Conservation (phyloP, 2,329 filamentous ascomycete species). For the Cytospora piceicola region DNA sequence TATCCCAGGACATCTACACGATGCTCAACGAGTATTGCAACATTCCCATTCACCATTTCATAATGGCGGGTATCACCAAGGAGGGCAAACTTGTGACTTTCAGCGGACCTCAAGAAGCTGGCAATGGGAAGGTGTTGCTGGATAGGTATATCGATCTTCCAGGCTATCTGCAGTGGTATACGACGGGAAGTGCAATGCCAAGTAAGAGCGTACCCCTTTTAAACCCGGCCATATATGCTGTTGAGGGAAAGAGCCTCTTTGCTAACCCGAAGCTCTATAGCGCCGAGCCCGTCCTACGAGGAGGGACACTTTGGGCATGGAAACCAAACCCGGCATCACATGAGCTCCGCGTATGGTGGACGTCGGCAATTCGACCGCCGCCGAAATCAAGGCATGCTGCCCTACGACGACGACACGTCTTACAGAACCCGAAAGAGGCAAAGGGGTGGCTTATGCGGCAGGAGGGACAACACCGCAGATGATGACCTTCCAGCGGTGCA, state of each 20-base stretch:
- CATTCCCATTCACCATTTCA: constrained; percentile 56
- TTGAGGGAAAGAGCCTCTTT: not conserved
- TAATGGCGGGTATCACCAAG: constrained; percentile 55
- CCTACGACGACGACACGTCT: constrained; percentile 37
- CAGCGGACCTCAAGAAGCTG: constrained; percentile 44
- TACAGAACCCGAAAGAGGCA: constrained; percentile 45
- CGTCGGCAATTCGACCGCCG: constrained; percentile 38
- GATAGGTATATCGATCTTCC: constrained; percentile 34
- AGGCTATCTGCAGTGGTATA: constrained; percentile 28
- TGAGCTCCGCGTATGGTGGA: constrained; percentile 33
- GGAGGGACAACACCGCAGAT: constrained; percentile 43
- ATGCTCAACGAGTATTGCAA: constrained; percentile 57
- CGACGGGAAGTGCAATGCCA: constrained; percentile 24
- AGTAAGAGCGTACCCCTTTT: constrained; percentile 32
- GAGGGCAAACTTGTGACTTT: constrained; percentile 52
- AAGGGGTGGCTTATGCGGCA: constrained; percentile 35
- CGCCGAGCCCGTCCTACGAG: constrained; percentile 28
- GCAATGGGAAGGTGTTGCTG: constrained; percentile 32
- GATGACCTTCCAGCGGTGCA: constrained; percentile 47
- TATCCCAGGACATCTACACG: constrained; percentile 51
- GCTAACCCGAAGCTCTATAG: constrained; percentile 7
- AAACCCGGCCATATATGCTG: not conserved
- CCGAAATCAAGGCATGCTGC: constrained; percentile 31
- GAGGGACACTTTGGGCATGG: constrained; percentile 33
- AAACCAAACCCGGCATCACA: constrained; percentile 31